A percentile compares a stretch with the other conserved stretches of the same genome.
These are phyloP conservation scores for Phytophthora tentaculata DNA, from an alignment of 352 stramenopile genomes.

Conservation along the genomic window DNA sequence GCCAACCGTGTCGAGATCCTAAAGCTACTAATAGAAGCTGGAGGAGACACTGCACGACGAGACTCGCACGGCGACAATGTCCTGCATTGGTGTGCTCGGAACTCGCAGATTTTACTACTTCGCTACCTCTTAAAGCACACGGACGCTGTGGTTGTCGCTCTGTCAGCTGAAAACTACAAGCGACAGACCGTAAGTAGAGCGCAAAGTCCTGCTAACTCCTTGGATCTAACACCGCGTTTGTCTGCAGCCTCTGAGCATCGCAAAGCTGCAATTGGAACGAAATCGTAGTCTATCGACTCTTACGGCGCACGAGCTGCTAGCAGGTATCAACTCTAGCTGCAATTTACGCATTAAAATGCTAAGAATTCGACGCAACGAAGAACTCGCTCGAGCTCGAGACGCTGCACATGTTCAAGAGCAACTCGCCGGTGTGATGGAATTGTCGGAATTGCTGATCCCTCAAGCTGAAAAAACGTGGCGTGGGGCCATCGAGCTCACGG, in stretches of 20 bases:
- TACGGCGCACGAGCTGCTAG: slow-evolving; percentile 48
- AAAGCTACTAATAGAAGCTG: slow-evolving; percentile 51
- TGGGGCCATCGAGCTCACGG: slow-evolving; percentile 40
- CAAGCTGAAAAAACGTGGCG: slow-evolving; percentile 44
- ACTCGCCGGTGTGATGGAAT: slow-evolving; percentile 39
- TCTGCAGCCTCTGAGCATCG: slow-evolving; percentile 59
- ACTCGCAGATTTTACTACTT: slow-evolving; percentile 50
- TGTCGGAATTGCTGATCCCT: slow-evolving; percentile 31
- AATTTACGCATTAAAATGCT: slow-evolving; percentile 75
- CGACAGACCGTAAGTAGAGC: slow-evolving; percentile 47
- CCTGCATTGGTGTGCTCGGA: slow-evolving; percentile 75
- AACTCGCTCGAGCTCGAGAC: slow-evolving; percentile 19
- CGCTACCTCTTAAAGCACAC: slow-evolving; percentile 68
- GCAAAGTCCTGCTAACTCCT: neutral
- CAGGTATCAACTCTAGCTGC: slow-evolving; percentile 50
- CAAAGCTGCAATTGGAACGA: slow-evolving; percentile 42
- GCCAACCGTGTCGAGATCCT: slow-evolving; percentile 55
- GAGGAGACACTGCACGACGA: slow-evolving; percentile 44
- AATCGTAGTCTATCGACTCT: slow-evolving; percentile 41
- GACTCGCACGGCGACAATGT: slow-evolving; percentile 72
- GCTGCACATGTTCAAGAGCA: slow-evolving; percentile 31
- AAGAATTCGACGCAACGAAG: slow-evolving; percentile 48
- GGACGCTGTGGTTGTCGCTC: slow-evolving; percentile 52
- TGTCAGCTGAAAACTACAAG: slow-evolving; percentile 62
- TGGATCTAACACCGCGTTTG: slow-evolving; percentile 1